phyloP scores from a whole-genome alignment of 1,284 basidiomycete species.

The Trichosporon sp. region DNA sequence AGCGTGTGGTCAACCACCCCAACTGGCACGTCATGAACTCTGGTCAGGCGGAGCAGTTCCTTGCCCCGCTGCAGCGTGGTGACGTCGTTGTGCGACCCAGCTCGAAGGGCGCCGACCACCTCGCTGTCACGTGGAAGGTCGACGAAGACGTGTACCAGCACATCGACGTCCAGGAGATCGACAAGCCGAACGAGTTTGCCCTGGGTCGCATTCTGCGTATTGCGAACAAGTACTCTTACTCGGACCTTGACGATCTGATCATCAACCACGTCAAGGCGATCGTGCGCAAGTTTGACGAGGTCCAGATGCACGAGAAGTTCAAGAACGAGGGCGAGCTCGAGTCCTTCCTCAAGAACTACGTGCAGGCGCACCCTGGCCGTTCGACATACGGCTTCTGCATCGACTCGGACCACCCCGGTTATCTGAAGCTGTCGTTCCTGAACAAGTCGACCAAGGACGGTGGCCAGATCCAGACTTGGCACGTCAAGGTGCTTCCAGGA shows the following conservation, averaged over 20 bases:
- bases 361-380: constrained; percentile 88
- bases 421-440: constrained; percentile 91
- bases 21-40: constrained; percentile 98
- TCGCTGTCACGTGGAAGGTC: constrained; percentile 99
- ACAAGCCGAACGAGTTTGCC: constrained; percentile 68
- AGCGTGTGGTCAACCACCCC: constrained; percentile 94
- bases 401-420: constrained; percentile 85
- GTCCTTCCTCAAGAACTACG: constrained; percentile 82
- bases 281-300: constrained; percentile 88
- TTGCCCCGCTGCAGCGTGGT: constrained; percentile 87
- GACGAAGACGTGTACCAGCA: constrained; percentile 97
- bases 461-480: constrained; percentile 76
- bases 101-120: constrained; percentile 88
- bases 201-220: constrained; percentile 74
- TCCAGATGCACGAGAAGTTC: constrained; percentile 96
- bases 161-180: constrained; percentile 86
- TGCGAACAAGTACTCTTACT: constrained; percentile 78
- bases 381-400: constrained; percentile 96
- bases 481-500: constrained; percentile 83
- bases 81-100: constrained; percentile 96
- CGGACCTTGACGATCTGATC: constrained; percentile 95
- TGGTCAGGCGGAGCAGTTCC: constrained; percentile 81
- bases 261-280: constrained; percentile 97
- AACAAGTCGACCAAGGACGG: constrained; percentile 72
- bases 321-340: constrained; percentile 87